Evolutionary conservation across 306 rosid genomes (phyloP).

Genomic region (Fagus crenata): DNA sequence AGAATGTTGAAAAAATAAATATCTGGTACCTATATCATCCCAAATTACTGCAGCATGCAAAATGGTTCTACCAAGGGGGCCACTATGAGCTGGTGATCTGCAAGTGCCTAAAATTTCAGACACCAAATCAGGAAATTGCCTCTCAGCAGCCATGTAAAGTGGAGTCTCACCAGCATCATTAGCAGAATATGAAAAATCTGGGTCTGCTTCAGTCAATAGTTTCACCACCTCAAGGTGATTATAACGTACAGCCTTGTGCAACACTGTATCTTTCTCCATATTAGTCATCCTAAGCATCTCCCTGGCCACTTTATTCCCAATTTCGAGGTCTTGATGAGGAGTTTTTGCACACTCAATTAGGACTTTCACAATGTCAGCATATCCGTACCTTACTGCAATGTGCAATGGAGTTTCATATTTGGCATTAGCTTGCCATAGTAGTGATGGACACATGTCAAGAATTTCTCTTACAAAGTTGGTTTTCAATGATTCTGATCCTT

Average conservation of each 20-base stretch:
- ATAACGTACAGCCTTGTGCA: constrained; percentile 16
- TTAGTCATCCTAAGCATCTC: background rate
- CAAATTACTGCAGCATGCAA: background rate
- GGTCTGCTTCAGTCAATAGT: background rate
- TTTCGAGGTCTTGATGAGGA: background rate
- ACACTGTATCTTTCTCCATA: background rate
- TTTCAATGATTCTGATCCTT: no score
- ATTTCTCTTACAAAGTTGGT: no score
- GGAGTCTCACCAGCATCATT: constrained; percentile 19
- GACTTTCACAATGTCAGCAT: background rate
- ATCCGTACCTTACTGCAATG: background rate
- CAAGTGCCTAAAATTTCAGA: background rate
- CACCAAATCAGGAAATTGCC: background rate
- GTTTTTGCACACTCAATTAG: background rate
- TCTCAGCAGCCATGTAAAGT: constrained; percentile 15
- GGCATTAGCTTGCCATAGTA: background rate
- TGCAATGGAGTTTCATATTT: constrained; percentile 13
- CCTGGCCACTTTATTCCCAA: no score
- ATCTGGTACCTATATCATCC: background rate
- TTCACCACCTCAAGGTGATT: background rate
- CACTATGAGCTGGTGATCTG: background rate
- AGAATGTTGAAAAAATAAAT: background rate
- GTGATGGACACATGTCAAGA: background rate
- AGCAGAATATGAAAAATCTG: background rate
- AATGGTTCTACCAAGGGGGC: constrained; percentile 3